Base-by-base conservation (phyloP, 2,329 filamentous ascomycete species). In the Colletotrichum godetiae region DNA sequence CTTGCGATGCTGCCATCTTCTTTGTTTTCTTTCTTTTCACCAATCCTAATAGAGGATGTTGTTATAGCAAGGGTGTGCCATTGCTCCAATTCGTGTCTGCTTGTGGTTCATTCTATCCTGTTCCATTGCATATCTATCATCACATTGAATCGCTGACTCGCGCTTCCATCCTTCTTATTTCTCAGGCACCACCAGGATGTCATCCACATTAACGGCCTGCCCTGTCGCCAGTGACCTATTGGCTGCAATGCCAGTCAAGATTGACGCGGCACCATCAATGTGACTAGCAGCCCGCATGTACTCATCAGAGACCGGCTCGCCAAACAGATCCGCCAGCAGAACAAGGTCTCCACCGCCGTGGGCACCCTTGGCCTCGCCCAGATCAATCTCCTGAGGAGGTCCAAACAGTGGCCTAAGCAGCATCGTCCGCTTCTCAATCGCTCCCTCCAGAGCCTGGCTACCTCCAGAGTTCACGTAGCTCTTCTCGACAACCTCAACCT, bases 401-500 rank as follows among this genome's bases (percentile, higher is more conserved):
- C 88, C 86, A 69, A 92, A 90, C 52, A 91, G 75, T 12, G 86
- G 88, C 66, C 88, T 80, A 31, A 92, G 76, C 6, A 87, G 78
- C 35, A 91, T 85, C 2, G 83, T 83, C 57, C 85, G 82, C 58
- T 79, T 82, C 77, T 90, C 88, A 10, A 90, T 79, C 0, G 86
- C 86, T 0, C 89, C 89, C 76, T 91, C 88, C 0, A 84, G 78
- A 2, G 86, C 84, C 78, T 91, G 89, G 35, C 90, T 88, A 0
- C 89, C 89, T 0, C 89, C 89, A 1, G 88, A 88, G 78, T 90
- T 91, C 52, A 90, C 88, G 75, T 92, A 92, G 75, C 87, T 88
- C 72, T 88, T 89, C 79, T 92, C 90, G 0, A 92, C 88, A 0
- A 92, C 88, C 76, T 92, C 89, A 68, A 91, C 83, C 80, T 92